A percentile compares a stretch with the other conserved stretches of the same genome.
Conservation (phyloP, 2,329 filamentous ascomycete species). For the Eurotiales sp. region DNA sequence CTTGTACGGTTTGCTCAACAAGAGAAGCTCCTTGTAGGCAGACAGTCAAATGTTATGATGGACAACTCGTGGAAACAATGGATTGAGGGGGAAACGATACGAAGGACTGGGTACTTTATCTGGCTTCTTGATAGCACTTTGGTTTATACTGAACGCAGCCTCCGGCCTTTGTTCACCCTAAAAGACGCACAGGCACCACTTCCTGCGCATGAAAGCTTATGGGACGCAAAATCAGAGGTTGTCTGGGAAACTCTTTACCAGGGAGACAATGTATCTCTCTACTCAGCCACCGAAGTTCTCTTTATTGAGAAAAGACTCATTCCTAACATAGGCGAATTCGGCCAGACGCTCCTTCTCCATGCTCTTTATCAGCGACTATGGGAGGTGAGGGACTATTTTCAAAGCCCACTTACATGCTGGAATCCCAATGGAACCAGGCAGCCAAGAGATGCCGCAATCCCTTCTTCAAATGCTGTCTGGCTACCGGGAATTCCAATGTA, state of each 20-base stretch:
- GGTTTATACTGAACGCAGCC: conserved; percentile 35
- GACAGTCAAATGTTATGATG: background rate
- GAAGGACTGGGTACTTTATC: conserved; percentile 40
- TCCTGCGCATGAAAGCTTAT: conserved; percentile 40
- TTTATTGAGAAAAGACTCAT: conserved; percentile 50
- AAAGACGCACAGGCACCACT: conserved; percentile 39
- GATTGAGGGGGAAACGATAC: conserved; percentile 34
- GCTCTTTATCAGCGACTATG: conserved; percentile 49
- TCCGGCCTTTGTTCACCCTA: conserved; percentile 32
- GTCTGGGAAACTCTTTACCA: conserved; percentile 30
- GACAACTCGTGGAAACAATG: conserved; percentile 30
- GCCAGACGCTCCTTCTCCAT: conserved; percentile 48
- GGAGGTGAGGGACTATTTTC: conserved; percentile 46
- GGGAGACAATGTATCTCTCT: conserved; percentile 34
- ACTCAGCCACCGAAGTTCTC: conserved; percentile 42
- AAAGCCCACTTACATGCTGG: conserved; percentile 45
- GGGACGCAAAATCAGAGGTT: conserved; percentile 35
- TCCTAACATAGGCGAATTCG: conserved; percentile 46
- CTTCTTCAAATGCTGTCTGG: conserved; percentile 38
- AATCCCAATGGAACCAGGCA: conserved; percentile 42
- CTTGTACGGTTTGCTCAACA: conserved; percentile 23
- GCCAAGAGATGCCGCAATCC: conserved; percentile 31
- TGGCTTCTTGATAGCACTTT: conserved; percentile 44
- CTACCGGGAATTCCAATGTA: conserved; percentile 47
- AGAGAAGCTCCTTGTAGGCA: conserved; percentile 21